Base-by-base conservation (phyloP, 2,329 filamentous ascomycete genomes). In the Bipolaris zeicola region DNA sequence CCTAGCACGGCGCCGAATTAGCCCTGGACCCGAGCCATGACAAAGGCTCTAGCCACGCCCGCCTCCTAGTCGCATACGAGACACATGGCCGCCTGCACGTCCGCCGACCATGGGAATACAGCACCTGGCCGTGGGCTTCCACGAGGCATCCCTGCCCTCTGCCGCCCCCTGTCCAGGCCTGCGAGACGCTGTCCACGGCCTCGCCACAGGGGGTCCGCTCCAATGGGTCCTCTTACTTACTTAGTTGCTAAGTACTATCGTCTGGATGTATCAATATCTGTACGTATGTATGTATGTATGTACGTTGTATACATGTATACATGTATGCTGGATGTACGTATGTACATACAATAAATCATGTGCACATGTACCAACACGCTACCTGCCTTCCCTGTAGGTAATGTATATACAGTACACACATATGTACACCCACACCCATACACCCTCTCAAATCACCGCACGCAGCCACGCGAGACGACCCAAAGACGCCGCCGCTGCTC, bases 121-220 rank as follows among this genome's bases (percentile, higher is more conserved):
- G 44, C 36, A 31, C 65, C 64, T 69, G 68, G 67, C 64, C 51
- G 61, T 63, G 62, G 66, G 64, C 69, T 67, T 65, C 70, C 70
- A 72, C 69, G 66, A 67, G 68, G 69, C 65, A 71, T 71, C 70
- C 70, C 69, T 72, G 70, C 28, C 13, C 39, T 56, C 57, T 57
- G 58, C 55, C 44, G 60, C 51, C 55, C 58, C 43, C 57, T 57
- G 55, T 52, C 47, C 26, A 28, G 7, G 46, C 28, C 34, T 16
- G 52, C 60, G 51, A 63, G 54, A 58, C 60, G 55, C 39, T 61
- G 60, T 54, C 51, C 49, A 62, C 37, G 41, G 18, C 58, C 33
- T 48, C 58, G 58, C 55, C 61, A 55, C 58, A 57, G 26, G 26
- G 26, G 7, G 26, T 28, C 26, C 26, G 26, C 8, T 28, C 8